A percentile compares a stretch with the other conserved stretches of the same genome.
Conservation (phyloP, 805 yeast genomes). For the Hanseniaspora taiwanica region DNA sequence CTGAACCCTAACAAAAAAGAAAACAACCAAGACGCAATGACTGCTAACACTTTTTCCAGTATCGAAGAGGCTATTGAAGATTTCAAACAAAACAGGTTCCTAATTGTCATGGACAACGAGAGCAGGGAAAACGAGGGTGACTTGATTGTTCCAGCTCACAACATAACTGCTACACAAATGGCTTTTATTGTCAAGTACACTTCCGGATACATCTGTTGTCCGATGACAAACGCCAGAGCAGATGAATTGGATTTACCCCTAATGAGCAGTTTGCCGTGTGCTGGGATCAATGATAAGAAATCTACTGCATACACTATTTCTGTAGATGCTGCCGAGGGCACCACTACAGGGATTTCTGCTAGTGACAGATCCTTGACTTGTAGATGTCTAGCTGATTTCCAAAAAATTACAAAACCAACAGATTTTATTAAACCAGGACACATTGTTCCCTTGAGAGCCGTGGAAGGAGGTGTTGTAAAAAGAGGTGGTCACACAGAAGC, state of each 20-base stretch:
- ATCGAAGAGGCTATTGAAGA: slow-evolving; percentile 20
- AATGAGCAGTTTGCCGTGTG: slow-evolving; percentile 33
- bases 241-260: slow-evolving; percentile 69
- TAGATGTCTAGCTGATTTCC: slow-evolving; percentile 43
- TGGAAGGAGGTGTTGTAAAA: slow-evolving; percentile 61
- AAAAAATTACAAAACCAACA: slow-evolving; percentile 33
- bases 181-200: slow-evolving; percentile 83
- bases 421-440: slow-evolving; percentile 92
- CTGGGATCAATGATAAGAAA: slow-evolving; percentile 55
- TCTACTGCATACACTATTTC: slow-evolving; percentile 96
- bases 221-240: slow-evolving; percentile 65
- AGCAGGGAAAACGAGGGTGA: slow-evolving; percentile 97
- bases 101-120: slow-evolving; percentile 96
- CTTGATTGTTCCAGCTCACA: slow-evolving; percentile 82
- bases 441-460: slow-evolving; percentile 83
- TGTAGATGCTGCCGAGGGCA: slow-evolving; percentile 72
- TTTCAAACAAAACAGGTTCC: slow-evolving; percentile 36
- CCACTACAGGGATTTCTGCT: slow-evolving; percentile 95
- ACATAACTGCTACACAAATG: slow-evolving; percentile 70
- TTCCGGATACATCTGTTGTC: slow-evolving; percentile 90
- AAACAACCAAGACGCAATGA: background rate
- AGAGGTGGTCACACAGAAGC: slow-evolving; percentile 98
- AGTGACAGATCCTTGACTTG: slow-evolving; percentile 85
- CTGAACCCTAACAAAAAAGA: background rate
- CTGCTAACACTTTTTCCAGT: slow-evolving; percentile 9